Evolutionary conservation across 108 stramenopile species (phyloP).

Genomic region (Thalassiosira profunda): DNA sequence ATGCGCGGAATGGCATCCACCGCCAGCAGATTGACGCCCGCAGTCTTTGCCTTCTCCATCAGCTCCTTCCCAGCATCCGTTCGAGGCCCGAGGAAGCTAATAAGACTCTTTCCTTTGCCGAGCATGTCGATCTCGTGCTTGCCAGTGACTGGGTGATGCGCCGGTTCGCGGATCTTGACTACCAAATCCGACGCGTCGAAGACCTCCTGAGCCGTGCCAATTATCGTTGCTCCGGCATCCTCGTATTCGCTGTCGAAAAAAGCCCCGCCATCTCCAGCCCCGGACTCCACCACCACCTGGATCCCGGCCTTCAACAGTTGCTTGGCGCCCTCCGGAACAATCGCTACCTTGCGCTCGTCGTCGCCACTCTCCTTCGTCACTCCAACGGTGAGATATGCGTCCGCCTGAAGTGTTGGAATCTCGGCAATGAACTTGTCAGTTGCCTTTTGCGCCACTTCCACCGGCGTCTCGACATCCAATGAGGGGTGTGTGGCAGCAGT

Average conservation of each 20-base stretch:
- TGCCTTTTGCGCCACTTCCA: too few relatives aligned
- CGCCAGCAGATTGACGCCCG: conserved; percentile 56
- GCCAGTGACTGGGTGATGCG: conserved; percentile 54
- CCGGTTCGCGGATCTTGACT: conserved; percentile 74
- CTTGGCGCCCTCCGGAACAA: conserved; percentile 59
- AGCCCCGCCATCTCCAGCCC: conserved; percentile 70
- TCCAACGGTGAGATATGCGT: conserved; percentile 64
- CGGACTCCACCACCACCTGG: conserved; percentile 52
- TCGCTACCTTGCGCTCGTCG: conserved; percentile 63
- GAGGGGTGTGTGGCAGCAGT: conserved; percentile 8
- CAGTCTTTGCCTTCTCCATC: conserved; percentile 52
- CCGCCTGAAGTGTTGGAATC: conserved; percentile 44
- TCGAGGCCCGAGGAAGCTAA: conserved; percentile 64
- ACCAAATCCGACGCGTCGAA: conserved; percentile 49
- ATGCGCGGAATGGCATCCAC: conserved; percentile 79
- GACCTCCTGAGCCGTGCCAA: conserved; percentile 52
- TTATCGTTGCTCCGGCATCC: conserved; percentile 70
- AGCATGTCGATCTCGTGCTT: conserved; percentile 69
- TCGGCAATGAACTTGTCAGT: conserved; percentile 36
- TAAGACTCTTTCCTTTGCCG: conserved; percentile 65
- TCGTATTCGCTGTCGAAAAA: conserved; percentile 76
- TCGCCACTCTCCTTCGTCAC: conserved; percentile 73
- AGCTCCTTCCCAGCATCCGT: conserved; percentile 62
- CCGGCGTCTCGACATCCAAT: too few relatives aligned
- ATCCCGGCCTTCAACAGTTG: conserved; percentile 58